These are phyloP conservation scores for Capillidium heterosporum DNA, from an alignment of 371 early-diverging fungal species.

Conservation along the genomic window DNA sequence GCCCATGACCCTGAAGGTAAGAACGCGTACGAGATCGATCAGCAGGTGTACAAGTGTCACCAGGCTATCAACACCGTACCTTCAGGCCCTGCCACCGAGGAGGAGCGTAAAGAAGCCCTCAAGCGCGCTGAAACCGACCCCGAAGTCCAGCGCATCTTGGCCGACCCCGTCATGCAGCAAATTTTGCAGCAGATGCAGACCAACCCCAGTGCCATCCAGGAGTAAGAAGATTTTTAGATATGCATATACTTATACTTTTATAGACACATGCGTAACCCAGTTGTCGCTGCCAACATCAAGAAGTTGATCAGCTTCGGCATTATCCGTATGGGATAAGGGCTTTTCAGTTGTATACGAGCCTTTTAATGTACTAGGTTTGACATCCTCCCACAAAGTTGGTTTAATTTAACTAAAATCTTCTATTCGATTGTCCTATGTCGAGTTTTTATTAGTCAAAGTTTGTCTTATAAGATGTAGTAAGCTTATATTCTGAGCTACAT, in stretches of 20 bases:
- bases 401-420: no score
- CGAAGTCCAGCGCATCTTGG: slow-evolving; percentile 71
- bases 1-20: slow-evolving; percentile 66
- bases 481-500: no score
- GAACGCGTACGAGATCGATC: slow-evolving; percentile 61
- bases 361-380: no score
- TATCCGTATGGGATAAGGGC: slow-evolving; percentile 17
- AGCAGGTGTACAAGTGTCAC: slow-evolving; percentile 59
- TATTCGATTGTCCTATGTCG: no score
- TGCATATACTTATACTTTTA: slow-evolving; percentile 6
- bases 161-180: slow-evolving; percentile 89
- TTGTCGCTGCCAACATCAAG: slow-evolving; percentile 83
- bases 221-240: slow-evolving; percentile 14
- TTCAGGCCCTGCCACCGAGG: slow-evolving; percentile 21
- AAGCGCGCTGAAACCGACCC: slow-evolving; percentile 80
- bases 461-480: no score
- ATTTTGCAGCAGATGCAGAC: slow-evolving; percentile 94
- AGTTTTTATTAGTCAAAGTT: no score
- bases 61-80: slow-evolving; percentile 37
- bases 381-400: no score
- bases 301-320: slow-evolving; percentile 83
- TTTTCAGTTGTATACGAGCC: no score
- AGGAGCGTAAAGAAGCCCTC: slow-evolving; percentile 60
- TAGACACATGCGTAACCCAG: slow-evolving; percentile 81
- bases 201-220: slow-evolving; percentile 81